phyloP scores from a whole-genome alignment of 768 basidiomycete species.

The Tephrocybe sp. region DNA sequence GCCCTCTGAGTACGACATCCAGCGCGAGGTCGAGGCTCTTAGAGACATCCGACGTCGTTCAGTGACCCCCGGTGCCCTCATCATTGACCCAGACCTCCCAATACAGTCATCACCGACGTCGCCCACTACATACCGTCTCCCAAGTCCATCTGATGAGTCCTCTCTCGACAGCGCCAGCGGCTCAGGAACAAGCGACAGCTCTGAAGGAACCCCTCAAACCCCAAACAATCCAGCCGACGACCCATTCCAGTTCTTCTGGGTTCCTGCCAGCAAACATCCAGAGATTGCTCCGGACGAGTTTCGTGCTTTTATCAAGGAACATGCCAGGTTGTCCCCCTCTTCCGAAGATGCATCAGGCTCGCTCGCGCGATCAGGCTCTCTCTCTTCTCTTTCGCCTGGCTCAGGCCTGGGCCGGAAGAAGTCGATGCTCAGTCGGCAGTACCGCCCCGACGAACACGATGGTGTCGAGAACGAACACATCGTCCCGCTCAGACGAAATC shows the following conservation, averaged over 20 bases:
- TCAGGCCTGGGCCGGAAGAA: constrained; percentile 75
- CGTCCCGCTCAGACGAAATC: constrained; percentile 67
- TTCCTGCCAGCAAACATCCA: constrained; percentile 93
- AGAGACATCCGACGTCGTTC: constrained; percentile 86
- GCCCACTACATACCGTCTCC: constrained; percentile 56
- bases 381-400: constrained; percentile 38
- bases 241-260: constrained; percentile 74
- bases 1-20: constrained; percentile 82
- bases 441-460: constrained; percentile 79
- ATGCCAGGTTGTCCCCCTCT: constrained; percentile 64
- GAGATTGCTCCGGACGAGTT: constrained; percentile 98
- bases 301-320: constrained; percentile 91
- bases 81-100: constrained; percentile 92
- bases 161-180: constrained; percentile 26
- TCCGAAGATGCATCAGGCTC: constrained; percentile 43
- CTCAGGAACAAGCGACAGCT: constrained; percentile 19
- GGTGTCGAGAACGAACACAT: constrained; percentile 67
- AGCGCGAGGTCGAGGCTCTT: constrained; percentile 83
- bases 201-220: constrained; percentile 22
- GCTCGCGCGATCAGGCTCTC: constrained; percentile 43
- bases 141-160: constrained; percentile 22
- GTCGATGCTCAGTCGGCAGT: constrained; percentile 94
- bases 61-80: constrained; percentile 76
- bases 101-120: constrained; percentile 62
- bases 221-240: constrained; percentile 59